Conservation (phyloP, 108 stramenopile species). For the Fragilaria crotonensis region DNA sequence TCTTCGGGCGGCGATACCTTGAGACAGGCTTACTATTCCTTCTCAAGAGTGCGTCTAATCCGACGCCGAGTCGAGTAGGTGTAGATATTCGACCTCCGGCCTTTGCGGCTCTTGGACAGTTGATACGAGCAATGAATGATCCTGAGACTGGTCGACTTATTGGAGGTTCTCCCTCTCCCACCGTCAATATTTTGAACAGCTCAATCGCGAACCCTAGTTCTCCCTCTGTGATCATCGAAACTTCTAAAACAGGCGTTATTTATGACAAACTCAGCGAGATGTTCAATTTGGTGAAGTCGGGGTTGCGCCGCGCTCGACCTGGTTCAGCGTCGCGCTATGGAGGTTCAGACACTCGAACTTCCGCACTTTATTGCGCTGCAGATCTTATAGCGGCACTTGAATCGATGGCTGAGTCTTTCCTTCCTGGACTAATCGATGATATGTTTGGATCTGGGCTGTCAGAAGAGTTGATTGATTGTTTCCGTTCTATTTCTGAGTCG, state of each 20-base stretch:
- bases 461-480: constrained; percentile 78
- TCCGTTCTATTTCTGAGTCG: constrained; percentile 69
- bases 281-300: constrained; percentile 54
- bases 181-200: constrained; percentile 55
- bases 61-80: constrained; percentile 29
- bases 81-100: constrained; percentile 76
- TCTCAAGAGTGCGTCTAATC: constrained; percentile 43
- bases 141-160: constrained; percentile 56
- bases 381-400: constrained; percentile 89
- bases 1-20: constrained; percentile 84
- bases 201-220: constrained; percentile 12
- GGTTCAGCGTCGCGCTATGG: constrained; percentile 13
- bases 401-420: constrained; percentile 55
- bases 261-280: constrained; percentile 61
- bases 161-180: constrained; percentile 39
- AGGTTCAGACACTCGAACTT: constrained; percentile 22
- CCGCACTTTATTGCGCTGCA: constrained; percentile 83
- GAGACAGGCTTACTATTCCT: constrained; percentile 69
- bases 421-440: constrained; percentile 68
- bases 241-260: constrained; percentile 38
- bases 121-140: constrained; percentile 79
- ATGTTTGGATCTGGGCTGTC: constrained; percentile 88
- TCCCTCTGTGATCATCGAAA: constrained; percentile 24
- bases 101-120: constrained; percentile 79
- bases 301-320: constrained; percentile 22